These are phyloP conservation scores for Colletotrichum salicis DNA, from an alignment of 2,329 filamentous ascomycete genomes.

Conservation along the genomic window DNA sequence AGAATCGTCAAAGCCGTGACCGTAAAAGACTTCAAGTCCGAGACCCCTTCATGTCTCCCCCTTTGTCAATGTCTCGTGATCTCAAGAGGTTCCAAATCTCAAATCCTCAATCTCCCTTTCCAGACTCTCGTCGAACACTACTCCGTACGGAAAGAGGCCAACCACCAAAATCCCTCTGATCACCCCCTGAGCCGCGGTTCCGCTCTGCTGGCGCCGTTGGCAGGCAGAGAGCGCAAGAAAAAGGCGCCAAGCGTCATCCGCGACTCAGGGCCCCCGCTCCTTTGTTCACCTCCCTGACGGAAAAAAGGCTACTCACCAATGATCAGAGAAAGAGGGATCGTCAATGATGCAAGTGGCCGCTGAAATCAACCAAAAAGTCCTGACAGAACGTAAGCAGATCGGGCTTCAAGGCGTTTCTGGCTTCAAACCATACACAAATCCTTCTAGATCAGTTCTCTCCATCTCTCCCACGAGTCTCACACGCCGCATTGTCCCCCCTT, in stretches of 20 bases:
- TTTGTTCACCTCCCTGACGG: neutral
- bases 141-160: neutral
- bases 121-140: neutral
- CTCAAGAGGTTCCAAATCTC: neutral
- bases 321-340: neutral
- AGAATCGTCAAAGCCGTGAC: neutral
- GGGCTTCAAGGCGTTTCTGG: neutral
- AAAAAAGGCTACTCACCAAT: neutral
- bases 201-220: slow-evolving; percentile 22
- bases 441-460: neutral
- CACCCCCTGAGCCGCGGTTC: slow-evolving; percentile 19
- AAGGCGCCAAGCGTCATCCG: neutral
- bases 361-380: neutral
- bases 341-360: neutral
- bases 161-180: neutral
- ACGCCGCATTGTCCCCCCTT: slow-evolving; percentile 17
- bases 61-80: neutral
- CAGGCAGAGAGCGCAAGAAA: neutral
- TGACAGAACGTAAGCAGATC: neutral
- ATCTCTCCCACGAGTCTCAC: no score
- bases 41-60: neutral
- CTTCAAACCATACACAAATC: neutral
- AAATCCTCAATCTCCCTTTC: neutral
- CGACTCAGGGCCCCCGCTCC: neutral
- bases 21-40: neutral